phyloP scores from a whole-genome alignment of 2,329 filamentous ascomycete genomes.

The Colletotrichum sojae region DNA sequence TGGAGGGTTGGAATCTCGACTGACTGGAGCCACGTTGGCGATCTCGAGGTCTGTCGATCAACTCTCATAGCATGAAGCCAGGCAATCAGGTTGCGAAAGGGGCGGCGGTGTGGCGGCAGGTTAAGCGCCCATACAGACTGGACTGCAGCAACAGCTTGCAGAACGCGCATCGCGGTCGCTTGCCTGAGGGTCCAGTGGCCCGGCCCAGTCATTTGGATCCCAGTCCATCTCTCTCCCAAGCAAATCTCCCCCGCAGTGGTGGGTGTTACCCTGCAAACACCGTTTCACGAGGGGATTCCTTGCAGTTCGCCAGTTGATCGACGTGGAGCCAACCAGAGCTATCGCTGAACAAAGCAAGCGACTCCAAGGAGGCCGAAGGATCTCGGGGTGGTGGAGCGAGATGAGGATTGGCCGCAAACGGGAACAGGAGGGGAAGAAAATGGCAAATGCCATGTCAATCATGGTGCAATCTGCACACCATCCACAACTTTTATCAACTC shows the following conservation, averaged over 20 bases:
- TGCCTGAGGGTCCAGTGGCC: background rate
- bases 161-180: slow-evolving; percentile 1
- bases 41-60: slow-evolving; percentile 18
- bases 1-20: slow-evolving; percentile 14
- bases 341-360: background rate
- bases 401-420: slow-evolving; percentile 7
- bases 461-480: background rate
- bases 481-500: too few species aligned
- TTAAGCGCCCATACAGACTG: slow-evolving; percentile 29
- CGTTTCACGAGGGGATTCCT: slow-evolving; percentile 29
- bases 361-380: background rate
- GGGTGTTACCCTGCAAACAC: slow-evolving; percentile 18
- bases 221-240: slow-evolving; percentile 5
- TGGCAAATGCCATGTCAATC: slow-evolving; percentile 10
- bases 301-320: slow-evolving; percentile 22
- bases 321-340: slow-evolving; percentile 9
- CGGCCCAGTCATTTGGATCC: slow-evolving; percentile 7
- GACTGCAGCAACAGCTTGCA: slow-evolving; percentile 17
- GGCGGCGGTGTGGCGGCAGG: slow-evolving; percentile 19
- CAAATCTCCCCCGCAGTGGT: slow-evolving; percentile 23
- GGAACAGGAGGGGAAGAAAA: slow-evolving; percentile 12
- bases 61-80: background rate
- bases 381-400: slow-evolving; percentile 11
- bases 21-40: slow-evolving; percentile 40
- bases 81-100: background rate